Evolutionary conservation across 345 rosid genomes (phyloP), one percentile per base, ranked within the genome.

Genomic region (Eucalyptus paniculata): DNA sequence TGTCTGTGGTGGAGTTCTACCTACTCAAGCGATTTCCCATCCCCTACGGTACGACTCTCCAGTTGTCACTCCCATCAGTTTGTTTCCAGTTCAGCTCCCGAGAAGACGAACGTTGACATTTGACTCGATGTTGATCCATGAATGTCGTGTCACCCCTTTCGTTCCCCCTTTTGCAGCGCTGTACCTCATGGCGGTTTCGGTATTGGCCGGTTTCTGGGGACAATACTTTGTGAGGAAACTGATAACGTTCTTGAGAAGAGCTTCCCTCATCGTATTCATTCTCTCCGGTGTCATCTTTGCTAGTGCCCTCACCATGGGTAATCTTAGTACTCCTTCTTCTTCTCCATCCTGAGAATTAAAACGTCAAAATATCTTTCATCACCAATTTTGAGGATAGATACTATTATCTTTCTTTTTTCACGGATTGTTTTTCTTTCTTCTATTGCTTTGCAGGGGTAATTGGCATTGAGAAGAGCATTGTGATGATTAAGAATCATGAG

Each of bases 1-100:
- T 98, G 90, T 98, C 99, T 5, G 99, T 98, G 42, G 97, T 96
- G 40, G 99, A 98, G 93, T 98, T 98, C 65, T 98, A 97, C 90
- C 92, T 98, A 88, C 99, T 98, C 65, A 94, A 97, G 90, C 93
- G 99, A 89, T 98, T 98, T 90, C 99, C 99, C 12, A 96, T 98
- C 72, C 99, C 99, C 28, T 98, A 91, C 50, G 99, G 99, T 94
- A 92, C 12, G 32, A 23, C 47, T 12, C 44, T 77, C 58, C 37
- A 8, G 19, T 51, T 42, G 45, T 44, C 85, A 77, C 85, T 40
- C 47, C 17, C 7, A 44, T 21, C 24, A 23, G 30, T 21, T 77
- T 40, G 85, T 40, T 21, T 24, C 47, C 7, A 53, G 45, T 15
- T 86, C 87, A 49, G 87, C 26, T 32, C 19, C 26, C 13, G 13